Conservation (phyloP, 768 basidiomycete species). For the Cantharellus anzutake region DNA sequence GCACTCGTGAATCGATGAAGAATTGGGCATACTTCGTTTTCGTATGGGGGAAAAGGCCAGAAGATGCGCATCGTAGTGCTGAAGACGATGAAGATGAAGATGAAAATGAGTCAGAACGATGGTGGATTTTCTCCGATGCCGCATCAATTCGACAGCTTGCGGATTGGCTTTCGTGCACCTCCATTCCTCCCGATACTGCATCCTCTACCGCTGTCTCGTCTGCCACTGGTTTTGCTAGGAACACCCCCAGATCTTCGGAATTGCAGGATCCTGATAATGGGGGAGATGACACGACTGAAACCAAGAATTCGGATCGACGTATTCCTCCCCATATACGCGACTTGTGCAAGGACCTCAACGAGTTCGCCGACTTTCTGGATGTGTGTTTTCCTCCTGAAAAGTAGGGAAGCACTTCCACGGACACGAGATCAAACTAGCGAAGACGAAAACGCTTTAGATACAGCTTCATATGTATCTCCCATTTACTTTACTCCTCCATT, state of each 20-base stretch:
- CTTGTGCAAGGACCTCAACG: background rate
- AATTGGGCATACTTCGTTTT: slow-evolving; percentile 1
- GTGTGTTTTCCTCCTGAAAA: slow-evolving; percentile 10
- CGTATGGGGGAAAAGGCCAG: background rate
- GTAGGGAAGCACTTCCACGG: too few relatives aligned
- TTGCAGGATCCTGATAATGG: background rate
- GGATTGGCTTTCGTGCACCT: background rate
- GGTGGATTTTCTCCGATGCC: background rate
- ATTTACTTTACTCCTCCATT: too few relatives aligned
- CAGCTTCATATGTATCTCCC: too few relatives aligned
- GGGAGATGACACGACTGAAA: background rate
- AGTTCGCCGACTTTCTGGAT: background rate
- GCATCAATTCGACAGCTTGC: background rate
- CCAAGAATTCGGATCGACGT: background rate
- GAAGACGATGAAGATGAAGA: background rate
- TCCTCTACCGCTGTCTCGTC: background rate
- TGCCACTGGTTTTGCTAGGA: background rate
- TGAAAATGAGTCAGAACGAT: background rate
- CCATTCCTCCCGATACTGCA: background rate
- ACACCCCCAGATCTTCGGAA: background rate
- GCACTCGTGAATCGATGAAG: background rate
- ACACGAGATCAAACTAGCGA: too few relatives aligned
- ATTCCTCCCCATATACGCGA: background rate
- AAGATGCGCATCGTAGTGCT: background rate
- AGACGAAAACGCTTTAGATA: too few relatives aligned